Evolutionary conservation across 2,329 filamentous ascomycete genomes (phyloP).

Genomic region (Phialophora expanda): DNA sequence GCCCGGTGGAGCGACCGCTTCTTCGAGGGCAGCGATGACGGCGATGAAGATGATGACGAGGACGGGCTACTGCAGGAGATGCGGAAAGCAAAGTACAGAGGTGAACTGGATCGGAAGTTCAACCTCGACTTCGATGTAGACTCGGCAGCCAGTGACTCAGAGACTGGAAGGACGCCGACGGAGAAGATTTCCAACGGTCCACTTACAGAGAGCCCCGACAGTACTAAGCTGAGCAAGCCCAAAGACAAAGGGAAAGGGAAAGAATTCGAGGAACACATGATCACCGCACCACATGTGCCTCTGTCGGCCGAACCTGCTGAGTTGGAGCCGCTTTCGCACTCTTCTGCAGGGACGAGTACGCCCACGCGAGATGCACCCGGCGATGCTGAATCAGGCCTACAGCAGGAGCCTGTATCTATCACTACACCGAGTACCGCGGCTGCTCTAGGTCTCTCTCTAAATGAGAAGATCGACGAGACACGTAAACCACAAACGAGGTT

Average conservation of each 20-base stretch:
- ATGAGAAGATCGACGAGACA: constrained; percentile 19
- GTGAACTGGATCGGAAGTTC: constrained; percentile 16
- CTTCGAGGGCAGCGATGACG: constrained; percentile 62
- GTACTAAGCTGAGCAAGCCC: constrained; percentile 19
- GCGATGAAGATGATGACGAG: constrained; percentile 50
- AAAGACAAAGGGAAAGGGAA: constrained; percentile 18
- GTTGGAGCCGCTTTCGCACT: constrained; percentile 29
- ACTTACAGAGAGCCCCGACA: constrained; percentile 28
- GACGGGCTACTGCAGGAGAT: constrained; percentile 29
- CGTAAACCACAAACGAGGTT: constrained; percentile 5
- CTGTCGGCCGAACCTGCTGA: constrained; percentile 31
- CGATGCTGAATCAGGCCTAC: not conserved
- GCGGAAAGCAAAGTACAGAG: constrained; percentile 32
- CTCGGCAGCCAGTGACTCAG: constrained; percentile 10
- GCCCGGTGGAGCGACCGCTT: constrained; percentile 70
- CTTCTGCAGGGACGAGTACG: constrained; percentile 14
- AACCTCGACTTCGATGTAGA: constrained; percentile 18
- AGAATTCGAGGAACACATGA: constrained; percentile 9
- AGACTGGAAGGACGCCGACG: not conserved
- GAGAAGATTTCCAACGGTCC: constrained; percentile 26
- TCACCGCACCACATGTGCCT: constrained; percentile 15
- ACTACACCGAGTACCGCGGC: constrained; percentile 15
- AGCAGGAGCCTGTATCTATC: constrained; percentile 21
- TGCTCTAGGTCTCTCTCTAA: constrained; percentile 20
- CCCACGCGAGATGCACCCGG: not conserved